Evolutionary conservation across 306 rosid species (phyloP).

Genomic region (Bauhinia variegata): DNA sequence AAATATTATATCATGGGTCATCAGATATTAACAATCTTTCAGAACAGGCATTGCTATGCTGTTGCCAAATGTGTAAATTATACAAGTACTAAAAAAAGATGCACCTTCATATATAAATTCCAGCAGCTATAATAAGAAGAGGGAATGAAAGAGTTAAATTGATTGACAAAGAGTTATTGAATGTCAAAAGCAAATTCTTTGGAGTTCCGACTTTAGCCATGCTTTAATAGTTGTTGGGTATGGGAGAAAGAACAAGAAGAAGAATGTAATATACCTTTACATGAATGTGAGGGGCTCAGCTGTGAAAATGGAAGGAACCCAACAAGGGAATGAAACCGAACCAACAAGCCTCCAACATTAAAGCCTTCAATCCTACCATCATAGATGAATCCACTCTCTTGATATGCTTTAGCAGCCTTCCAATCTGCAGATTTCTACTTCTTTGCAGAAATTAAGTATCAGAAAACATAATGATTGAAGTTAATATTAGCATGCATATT

Average conservation of each 20-base stretch:
- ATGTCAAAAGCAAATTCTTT: background rate
- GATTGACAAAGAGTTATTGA: too few relatives aligned
- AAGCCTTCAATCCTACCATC: slow-evolving; percentile 76
- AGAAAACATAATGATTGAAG: slow-evolving; percentile 40
- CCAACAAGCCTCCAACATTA: slow-evolving; percentile 73
- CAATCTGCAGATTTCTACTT: slow-evolving; percentile 91
- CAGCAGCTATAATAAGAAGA: too few relatives aligned
- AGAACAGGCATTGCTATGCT: too few relatives aligned
- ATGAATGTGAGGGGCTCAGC: slow-evolving; percentile 73
- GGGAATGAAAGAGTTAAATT: too few relatives aligned
- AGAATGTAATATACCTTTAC: slow-evolving; percentile 56
- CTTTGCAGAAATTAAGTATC: slow-evolving; percentile 76
- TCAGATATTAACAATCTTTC: too few relatives aligned
- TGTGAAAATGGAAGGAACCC: slow-evolving; percentile 91
- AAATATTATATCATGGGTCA: too few relatives aligned
- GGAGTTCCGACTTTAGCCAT: background rate
- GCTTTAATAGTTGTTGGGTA: background rate
- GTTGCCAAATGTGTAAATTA: too few relatives aligned
- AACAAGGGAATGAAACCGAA: slow-evolving; percentile 67
- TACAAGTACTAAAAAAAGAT: too few relatives aligned
- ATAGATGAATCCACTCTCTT: slow-evolving; percentile 60
- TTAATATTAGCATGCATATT: background rate
- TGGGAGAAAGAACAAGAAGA: background rate
- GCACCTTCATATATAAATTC: too few relatives aligned
- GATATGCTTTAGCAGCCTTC: slow-evolving; percentile 70